Evolutionary conservation across 495 filamentous ascomycete genomes (phyloP), one percentile per base, ranked within the genome.

Genomic region (Recurvomyces mirabilis): DNA sequence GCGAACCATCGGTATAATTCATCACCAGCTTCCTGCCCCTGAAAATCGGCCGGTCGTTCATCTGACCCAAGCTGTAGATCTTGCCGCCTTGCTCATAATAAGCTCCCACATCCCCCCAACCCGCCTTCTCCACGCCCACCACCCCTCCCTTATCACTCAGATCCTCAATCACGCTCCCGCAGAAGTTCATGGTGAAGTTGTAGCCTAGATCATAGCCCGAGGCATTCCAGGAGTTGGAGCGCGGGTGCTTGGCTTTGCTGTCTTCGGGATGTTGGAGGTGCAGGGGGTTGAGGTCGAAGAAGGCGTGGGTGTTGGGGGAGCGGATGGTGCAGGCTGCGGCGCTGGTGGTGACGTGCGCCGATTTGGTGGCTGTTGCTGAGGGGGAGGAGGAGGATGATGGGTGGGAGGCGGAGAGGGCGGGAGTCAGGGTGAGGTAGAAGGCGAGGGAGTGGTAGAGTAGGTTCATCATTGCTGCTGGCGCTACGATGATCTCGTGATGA

Each of bases 131-230:
- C 11, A 96, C 63, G 12, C 59, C 64, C 17, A 41, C 56, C 14
- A 95, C 64, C 10, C 59, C 62, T 14, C 38, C 54, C 10, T 87
- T 79, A 51, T 87, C 70, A 18, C 78, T 70, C 15, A 89, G 61
- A 22, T 73, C 62, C 52, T 93, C 84, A 24, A 96, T 73, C 18
- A 94, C 86, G 1, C 87, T 74, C 33, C 74, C 80, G 63, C 93
- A 99, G 53, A 99, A 80, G 57, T 99, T 99, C 42, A 99, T 58
- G 1, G 87, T 95, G 59, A 99, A 96, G 64, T 96, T 96, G 12
- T 80, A 74, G 19, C 70, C 71, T 57, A 93, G 87, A 60, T 94
- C 88, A 53, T 81, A 84, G 19, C 93, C 93, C 47, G 70, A 76
- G 7, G 84, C 82, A 34, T 78, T 67, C 78, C 88, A 95, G 69